A percentile compares a stretch with the other conserved stretches of the same genome.
Evolutionary conservation across 2,329 filamentous ascomycete genomes (phyloP).

Genomic region (Xylaria sp.): DNA sequence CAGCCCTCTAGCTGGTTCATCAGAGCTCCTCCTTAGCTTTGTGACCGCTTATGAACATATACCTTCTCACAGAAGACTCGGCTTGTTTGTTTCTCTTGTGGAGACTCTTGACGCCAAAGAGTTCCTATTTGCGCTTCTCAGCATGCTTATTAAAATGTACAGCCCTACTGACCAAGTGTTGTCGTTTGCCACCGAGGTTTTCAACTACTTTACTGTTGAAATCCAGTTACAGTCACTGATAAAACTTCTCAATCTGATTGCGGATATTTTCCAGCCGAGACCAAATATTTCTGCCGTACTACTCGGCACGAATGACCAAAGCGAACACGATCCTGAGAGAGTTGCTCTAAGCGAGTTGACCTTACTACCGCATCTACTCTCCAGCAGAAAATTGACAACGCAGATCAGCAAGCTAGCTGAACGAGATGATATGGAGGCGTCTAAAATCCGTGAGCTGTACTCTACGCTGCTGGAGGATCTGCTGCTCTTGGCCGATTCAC

Average conservation of each 20-base stretch:
- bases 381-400: conserved; percentile 65
- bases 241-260: conserved; percentile 79
- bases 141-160: conserved; percentile 92
- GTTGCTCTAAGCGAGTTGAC: conserved; percentile 66
- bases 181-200: conserved; percentile 79
- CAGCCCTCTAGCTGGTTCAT: conserved; percentile 80
- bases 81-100: conserved; percentile 85
- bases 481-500: conserved; percentile 72
- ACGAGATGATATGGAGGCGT: conserved; percentile 72
- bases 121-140: conserved; percentile 86
- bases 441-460: conserved; percentile 75
- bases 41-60: conserved; percentile 97
- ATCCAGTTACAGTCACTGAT: conserved; percentile 82
- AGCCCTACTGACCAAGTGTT: conserved; percentile 78
- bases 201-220: conserved; percentile 76
- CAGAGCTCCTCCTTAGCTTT: conserved; percentile 93
- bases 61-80: conserved; percentile 83
- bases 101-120: conserved; percentile 87
- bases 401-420: conserved; percentile 69
- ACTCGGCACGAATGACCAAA: conserved; percentile 67
- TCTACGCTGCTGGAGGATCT: conserved; percentile 74
- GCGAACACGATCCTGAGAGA: conserved; percentile 60
- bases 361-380: conserved; percentile 68
- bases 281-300: conserved; percentile 78
- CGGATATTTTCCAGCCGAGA: conserved; percentile 80